phyloP scores from a whole-genome alignment of 306 rosid species.

The Fragaria nilgerrensis region DNA sequence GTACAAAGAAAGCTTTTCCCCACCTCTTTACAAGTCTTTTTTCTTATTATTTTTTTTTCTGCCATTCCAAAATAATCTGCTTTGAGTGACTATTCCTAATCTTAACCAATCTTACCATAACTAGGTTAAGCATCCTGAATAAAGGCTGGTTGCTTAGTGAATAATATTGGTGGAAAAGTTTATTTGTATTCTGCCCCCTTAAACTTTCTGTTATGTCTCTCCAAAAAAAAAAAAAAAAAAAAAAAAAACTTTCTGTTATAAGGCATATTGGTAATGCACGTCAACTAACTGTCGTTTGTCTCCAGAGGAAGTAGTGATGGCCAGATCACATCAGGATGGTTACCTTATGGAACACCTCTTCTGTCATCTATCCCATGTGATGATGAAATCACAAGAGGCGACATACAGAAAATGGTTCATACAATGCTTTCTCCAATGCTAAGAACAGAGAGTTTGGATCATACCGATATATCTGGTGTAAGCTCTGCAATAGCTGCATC shows the following conservation, averaged over 20 bases:
- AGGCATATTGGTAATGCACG: slow-evolving; percentile 1
- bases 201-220: background rate
- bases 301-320: slow-evolving; percentile 55
- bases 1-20: background rate
- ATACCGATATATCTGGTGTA: slow-evolving; percentile 46
- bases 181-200: background rate
- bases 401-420: slow-evolving; percentile 60
- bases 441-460: slow-evolving; percentile 48
- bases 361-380: slow-evolving; percentile 66
- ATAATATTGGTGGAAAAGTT: background rate
- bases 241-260: background rate
- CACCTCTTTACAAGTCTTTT: background rate
- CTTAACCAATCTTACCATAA: background rate
- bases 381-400: slow-evolving; percentile 59
- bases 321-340: slow-evolving; percentile 71
- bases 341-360: slow-evolving; percentile 80
- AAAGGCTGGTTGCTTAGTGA: background rate
- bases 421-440: slow-evolving; percentile 68
- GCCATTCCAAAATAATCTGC: background rate
- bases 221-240: no score
- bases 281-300: slow-evolving; percentile 15
- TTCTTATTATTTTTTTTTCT: background rate
- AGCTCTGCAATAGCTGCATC: slow-evolving; percentile 35
- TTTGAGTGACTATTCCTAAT: background rate
- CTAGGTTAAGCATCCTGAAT: background rate